Evolutionary conservation across 805 yeast genomes (phyloP).

Genomic region (Candida ascalaphidarum): DNA sequence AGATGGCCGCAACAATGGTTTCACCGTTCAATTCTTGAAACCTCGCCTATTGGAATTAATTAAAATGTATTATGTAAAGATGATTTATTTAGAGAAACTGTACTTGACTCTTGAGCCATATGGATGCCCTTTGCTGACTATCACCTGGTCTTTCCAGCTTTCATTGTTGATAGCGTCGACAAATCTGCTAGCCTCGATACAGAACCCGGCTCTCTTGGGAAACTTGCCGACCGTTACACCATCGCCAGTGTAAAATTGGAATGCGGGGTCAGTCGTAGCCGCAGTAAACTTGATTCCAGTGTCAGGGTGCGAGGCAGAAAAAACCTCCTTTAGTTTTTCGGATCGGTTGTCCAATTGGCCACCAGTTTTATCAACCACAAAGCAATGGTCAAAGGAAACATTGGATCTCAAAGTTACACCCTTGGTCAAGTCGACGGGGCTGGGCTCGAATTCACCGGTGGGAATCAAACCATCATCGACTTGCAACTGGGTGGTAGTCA

Average conservation of each 20-base stretch:
- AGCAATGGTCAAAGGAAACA: constrained; percentile 34
- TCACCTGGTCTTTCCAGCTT: constrained; percentile 42
- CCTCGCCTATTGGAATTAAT: too few relatives aligned
- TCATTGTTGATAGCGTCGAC: constrained; percentile 43
- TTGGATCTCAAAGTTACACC: constrained; percentile 1
- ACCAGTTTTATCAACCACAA: constrained; percentile 29
- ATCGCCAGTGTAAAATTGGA: constrained; percentile 60
- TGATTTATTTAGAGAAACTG: too few relatives aligned
- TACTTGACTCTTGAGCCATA: constrained; percentile 44
- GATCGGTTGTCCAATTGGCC: constrained; percentile 39
- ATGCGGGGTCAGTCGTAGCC: constrained; percentile 55
- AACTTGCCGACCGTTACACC: constrained; percentile 29
- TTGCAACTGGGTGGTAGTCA: constrained; percentile 31
- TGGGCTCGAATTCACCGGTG: constrained; percentile 32
- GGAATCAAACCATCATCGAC: constrained; percentile 31
- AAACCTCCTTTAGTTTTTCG: constrained; percentile 22
- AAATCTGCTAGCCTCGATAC: constrained; percentile 55
- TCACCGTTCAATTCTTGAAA: too few relatives aligned
- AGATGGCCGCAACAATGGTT: too few relatives aligned
- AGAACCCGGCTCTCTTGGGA: constrained; percentile 43
- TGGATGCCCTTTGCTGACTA: constrained; percentile 35
- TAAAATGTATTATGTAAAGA: too few relatives aligned
- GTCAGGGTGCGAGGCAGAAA: constrained; percentile 37
- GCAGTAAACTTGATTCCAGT: constrained; percentile 34
- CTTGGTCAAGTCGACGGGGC: constrained; percentile 11